Evolutionary conservation across 2,329 filamentous ascomycete species (phyloP), one percentile per base, ranked within the genome.

Genomic region (Nemania abortiva): DNA sequence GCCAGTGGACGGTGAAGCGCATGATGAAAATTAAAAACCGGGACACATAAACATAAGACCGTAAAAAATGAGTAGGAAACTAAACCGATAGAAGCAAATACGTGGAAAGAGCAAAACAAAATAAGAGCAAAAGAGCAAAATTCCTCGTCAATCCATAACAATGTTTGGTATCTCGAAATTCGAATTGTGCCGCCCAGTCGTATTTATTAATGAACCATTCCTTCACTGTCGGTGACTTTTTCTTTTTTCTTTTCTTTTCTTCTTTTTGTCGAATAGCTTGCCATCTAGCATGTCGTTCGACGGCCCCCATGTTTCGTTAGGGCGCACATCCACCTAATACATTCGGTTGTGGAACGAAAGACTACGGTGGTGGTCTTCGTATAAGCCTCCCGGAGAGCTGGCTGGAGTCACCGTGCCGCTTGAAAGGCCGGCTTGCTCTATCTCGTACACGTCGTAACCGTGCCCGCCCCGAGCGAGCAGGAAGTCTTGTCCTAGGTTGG

Each of bases 361-460:
- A 52, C 31, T 37, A 24, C 66, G 71, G 24, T 84, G 80, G 3
- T 83, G 82, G 29, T 85, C 84, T 24, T 84, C 84, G 69, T 86
- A 86, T 27, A 83, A 73, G 6, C 79, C 78, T 13, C 77, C 77
- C 39, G 78, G 76, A 2, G 80, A 77, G 31, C 78, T 79, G 18
- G 78, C 77, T 45, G 82, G 78, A 15, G 79, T 77, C 15, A 77
- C 74, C 45, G 79, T 81, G 47, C 77, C 79, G 24, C 72, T 74
- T 11, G 75, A 74, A 47, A 81, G 76, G 63, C 78, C 80, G 42
- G 79, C 78, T 37, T 83, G 81, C n/a, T 84, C 82, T 53, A 82
- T 80, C 45, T 85, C 85, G 68, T 83, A 85, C 74, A 86, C 81
- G 37, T 82, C 81, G 68, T 85, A 87, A 11, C 57, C 65, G 22